Conservation (phyloP, 2,329 filamentous ascomycete genomes). For the Akanthomyces lecanii region DNA sequence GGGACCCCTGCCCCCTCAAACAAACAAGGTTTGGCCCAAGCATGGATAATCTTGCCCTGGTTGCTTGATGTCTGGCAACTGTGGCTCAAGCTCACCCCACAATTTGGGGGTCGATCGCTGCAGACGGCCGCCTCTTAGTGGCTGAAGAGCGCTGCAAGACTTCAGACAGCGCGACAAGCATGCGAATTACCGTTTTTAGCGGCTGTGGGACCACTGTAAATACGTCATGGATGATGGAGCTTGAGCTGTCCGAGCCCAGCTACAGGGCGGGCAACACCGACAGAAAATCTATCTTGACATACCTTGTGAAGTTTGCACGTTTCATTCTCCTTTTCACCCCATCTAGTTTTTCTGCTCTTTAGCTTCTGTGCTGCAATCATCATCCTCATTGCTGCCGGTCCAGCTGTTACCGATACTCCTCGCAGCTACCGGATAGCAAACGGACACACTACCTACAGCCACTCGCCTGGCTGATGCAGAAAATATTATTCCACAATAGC, state of each 20-base stretch:
- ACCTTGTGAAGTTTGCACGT: neutral
- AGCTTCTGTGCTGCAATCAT: neutral
- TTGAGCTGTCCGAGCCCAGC: slow-evolving; percentile 1
- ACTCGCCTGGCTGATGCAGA: neutral
- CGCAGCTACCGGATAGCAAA: neutral
- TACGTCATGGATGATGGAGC: slow-evolving; percentile 16
- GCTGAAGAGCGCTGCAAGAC: neutral
- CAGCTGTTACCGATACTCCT: neutral
- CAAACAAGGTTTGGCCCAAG: neutral
- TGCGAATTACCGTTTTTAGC: slow-evolving; percentile 11
- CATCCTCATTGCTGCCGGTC: neutral
- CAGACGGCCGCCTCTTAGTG: neutral
- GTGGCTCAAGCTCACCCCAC: neutral
- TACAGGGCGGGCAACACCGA: neutral
- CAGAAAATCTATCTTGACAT: neutral
- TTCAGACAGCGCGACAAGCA: neutral
- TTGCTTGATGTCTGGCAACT: neutral
- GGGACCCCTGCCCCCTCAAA: neutral
- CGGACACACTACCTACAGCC: neutral
- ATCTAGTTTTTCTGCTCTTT: neutral
- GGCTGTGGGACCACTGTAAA: slow-evolving; percentile 5
- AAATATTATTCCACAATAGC: neutral
- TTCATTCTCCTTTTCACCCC: neutral
- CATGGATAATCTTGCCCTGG: neutral
- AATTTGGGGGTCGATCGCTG: neutral